phyloP scores from a whole-genome alignment of 345 rosid genomes.

The Citrus medica region DNA sequence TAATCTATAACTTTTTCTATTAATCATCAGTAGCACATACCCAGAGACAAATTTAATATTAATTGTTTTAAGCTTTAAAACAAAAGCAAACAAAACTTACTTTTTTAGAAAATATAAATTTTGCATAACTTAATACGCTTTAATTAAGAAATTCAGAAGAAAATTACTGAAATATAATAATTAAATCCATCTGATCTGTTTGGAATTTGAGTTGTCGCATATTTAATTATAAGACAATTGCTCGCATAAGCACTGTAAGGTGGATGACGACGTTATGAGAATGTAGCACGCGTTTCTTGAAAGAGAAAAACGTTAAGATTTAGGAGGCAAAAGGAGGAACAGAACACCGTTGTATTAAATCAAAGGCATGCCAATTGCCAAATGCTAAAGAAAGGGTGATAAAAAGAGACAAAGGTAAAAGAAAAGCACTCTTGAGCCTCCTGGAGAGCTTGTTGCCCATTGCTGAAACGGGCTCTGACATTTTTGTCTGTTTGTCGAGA shows the following conservation, averaged over 20 bases:
- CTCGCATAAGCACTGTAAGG: not conserved
- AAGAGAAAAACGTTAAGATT: conserved; percentile 21
- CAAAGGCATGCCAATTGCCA: conserved; percentile 16
- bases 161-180: not conserved
- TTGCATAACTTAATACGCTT: not conserved
- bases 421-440: conserved; percentile 23
- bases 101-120: conserved; percentile 12
- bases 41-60: not conserved
- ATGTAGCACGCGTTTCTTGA: conserved; percentile 38
- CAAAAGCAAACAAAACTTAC: conserved; percentile 24
- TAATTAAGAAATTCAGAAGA: not conserved
- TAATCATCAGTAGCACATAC: conserved; percentile 11
- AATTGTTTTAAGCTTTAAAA: not conserved
- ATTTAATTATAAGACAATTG: not conserved
- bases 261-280: conserved; percentile 41
- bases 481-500: conserved; percentile 48
- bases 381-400: conserved; percentile 9
- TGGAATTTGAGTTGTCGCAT: conserved; percentile 1
- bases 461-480: conserved; percentile 32
- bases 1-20: not conserved
- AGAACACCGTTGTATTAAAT: conserved; percentile 27
- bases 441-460: conserved; percentile 29
- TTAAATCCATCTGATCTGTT: conserved; percentile 11
- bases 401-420: not conserved
- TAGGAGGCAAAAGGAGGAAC: conserved; percentile 17